These are phyloP conservation scores for Xylaria digitata DNA, from an alignment of 2,329 filamentous ascomycete species.

Conservation along the genomic window DNA sequence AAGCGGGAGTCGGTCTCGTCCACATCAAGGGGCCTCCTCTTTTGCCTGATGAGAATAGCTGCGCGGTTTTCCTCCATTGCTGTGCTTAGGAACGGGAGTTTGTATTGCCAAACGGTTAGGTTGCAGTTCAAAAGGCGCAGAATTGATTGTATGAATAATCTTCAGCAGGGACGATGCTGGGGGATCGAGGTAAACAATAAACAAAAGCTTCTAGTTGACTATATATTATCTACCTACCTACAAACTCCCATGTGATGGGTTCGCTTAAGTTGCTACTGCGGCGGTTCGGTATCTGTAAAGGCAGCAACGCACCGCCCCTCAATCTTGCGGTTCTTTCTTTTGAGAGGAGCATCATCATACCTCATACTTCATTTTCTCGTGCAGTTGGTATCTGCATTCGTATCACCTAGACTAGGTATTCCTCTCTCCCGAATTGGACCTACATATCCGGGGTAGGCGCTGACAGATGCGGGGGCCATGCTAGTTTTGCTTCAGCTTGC, in stretches of 20 bases:
- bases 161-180: background rate
- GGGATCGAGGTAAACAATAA: background rate
- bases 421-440: background rate
- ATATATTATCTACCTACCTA: constrained; percentile 1
- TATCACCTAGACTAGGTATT: background rate
- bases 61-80: constrained; percentile 32
- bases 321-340: constrained; percentile 1
- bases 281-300: background rate
- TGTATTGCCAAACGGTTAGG: background rate
- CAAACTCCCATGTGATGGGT: background rate
- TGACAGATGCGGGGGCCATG: constrained; percentile 11
- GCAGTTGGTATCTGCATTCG: background rate
- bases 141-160: background rate
- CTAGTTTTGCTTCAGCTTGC: constrained; percentile 24
- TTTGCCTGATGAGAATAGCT: constrained; percentile 26
- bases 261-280: constrained; percentile 1
- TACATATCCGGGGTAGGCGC: too few relatives aligned
- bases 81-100: background rate
- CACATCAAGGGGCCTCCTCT: constrained; percentile 29
- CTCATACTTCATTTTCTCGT: background rate
- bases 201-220: background rate
- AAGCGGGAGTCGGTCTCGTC: constrained; percentile 31
- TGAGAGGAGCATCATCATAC: background rate
- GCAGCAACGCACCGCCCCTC: background rate
- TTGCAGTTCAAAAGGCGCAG: background rate